phyloP scores from a whole-genome alignment of 2,329 filamentous ascomycete genomes.

The Aureobasidium sp. region DNA sequence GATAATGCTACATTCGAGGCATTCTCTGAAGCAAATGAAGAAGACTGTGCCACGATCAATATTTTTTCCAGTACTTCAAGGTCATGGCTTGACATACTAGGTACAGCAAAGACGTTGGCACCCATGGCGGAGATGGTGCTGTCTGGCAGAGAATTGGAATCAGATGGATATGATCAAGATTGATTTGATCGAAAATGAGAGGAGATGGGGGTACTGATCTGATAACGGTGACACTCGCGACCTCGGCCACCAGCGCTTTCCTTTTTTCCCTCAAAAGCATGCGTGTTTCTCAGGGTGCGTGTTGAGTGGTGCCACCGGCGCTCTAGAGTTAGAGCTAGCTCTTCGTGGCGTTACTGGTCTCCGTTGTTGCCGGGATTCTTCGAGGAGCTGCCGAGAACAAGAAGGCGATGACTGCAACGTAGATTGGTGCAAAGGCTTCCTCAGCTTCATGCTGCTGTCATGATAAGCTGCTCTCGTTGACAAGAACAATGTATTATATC shows the following conservation, averaged over 20 bases:
- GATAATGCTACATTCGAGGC: conserved; percentile 74
- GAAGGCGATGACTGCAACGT: background rate
- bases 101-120: conserved; percentile 64
- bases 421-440: background rate
- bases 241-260: conserved; percentile 6
- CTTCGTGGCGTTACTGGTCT: background rate
- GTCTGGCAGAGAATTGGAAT: background rate
- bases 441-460: background rate
- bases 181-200: conserved; percentile 12
- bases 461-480: background rate
- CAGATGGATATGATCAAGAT: conserved; percentile 8
- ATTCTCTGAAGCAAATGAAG: conserved; percentile 84
- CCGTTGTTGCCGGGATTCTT: background rate
- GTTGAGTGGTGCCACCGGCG: conserved; percentile 1
- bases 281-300: background rate
- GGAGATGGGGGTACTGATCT: conserved; percentile 15
- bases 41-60: conserved; percentile 47
- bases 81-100: conserved; percentile 32
- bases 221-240: conserved; percentile 14
- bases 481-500: too few relatives aligned
- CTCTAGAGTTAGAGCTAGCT: background rate
- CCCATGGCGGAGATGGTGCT: conserved; percentile 37
- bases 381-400: background rate
- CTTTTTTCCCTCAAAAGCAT: background rate
- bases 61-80: background rate